Evolutionary conservation across 2,329 filamentous ascomycete genomes (phyloP).

Genomic region (Biscogniauxia mediterranea): DNA sequence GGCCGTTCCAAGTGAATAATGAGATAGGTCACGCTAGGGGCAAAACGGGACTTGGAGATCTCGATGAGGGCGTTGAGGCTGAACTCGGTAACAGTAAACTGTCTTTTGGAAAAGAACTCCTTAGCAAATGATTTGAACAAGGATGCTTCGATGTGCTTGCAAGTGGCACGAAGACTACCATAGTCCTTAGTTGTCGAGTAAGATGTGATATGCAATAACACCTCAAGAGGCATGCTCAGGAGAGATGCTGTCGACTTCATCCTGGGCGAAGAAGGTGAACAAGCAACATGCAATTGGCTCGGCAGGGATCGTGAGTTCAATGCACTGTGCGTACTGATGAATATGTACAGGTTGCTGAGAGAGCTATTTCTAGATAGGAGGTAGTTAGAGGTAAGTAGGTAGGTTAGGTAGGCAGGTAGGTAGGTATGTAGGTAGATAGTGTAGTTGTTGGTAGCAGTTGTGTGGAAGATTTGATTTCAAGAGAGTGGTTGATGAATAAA

Average conservation of each 20-base stretch:
- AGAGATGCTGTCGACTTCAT: conserved; percentile 9
- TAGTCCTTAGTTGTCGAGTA: conserved; percentile 56
- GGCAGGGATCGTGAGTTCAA: not conserved
- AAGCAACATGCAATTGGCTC: not conserved
- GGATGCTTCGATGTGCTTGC: conserved; percentile 51
- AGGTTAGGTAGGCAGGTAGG: no score
- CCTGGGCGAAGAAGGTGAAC: not conserved
- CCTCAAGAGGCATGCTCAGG: conserved; percentile 53
- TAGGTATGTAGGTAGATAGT: no score
- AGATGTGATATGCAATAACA: conserved; percentile 54
- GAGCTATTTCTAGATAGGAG: no score
- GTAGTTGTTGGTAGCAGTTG: no score
- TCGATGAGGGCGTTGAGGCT: conserved; percentile 49
- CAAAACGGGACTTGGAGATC: conserved; percentile 47
- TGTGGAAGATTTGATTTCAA: not conserved
- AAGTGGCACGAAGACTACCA: conserved; percentile 51
- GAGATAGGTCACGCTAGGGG: conserved; percentile 41
- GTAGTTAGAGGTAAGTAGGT: no score
- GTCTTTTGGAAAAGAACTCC: conserved; percentile 65
- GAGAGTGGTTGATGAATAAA: not conserved
- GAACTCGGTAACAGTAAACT: conserved; percentile 61
- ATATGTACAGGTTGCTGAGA: not conserved
- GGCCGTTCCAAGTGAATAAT: conserved; percentile 46
- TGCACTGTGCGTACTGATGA: not conserved
- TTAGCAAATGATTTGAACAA: conserved; percentile 55